phyloP scores from a whole-genome alignment of 768 basidiomycete genomes.

The Xerocomus potaroensis region DNA sequence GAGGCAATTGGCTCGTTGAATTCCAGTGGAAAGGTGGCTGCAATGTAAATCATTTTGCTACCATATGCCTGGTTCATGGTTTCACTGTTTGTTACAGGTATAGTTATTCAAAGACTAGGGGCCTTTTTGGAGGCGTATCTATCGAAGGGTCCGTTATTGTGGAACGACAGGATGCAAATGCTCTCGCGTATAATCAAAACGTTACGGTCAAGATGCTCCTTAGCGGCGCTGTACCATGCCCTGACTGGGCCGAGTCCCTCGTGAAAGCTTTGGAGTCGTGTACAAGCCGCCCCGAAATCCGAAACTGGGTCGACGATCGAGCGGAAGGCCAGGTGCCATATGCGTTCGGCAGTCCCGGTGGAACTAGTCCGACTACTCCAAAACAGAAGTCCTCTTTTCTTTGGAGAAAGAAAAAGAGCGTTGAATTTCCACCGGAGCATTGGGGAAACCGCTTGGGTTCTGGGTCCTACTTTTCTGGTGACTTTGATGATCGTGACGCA shows the following conservation, averaged over 20 bases:
- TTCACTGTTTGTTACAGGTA: conserved; percentile 47
- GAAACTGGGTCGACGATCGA: conserved; percentile 63
- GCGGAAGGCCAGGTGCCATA: conserved; percentile 42
- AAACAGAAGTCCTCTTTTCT: conserved; percentile 32
- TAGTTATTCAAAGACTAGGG: conserved; percentile 88
- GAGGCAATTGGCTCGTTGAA: conserved; percentile 85
- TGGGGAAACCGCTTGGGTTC: conserved; percentile 52
- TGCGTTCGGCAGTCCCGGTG: conserved; percentile 40
- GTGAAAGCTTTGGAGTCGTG: conserved; percentile 70
- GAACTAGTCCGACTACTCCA: conserved; percentile 29
- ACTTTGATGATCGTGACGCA: conserved; percentile 9
- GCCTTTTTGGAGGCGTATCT: conserved; percentile 90
- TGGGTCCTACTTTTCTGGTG: conserved; percentile 54
- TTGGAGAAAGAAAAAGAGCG: conserved; percentile 43
- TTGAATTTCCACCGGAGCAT: conserved; percentile 56
- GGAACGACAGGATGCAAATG: conserved; percentile 91
- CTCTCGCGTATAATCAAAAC: conserved; percentile 68
- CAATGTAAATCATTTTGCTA: conserved; percentile 56
- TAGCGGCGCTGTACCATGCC: conserved; percentile 67
- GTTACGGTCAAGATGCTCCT: conserved; percentile 80
- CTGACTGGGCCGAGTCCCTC: conserved; percentile 74
- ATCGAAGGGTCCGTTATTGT: conserved; percentile 88
- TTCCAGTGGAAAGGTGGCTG: conserved; percentile 81
- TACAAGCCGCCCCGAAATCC: conserved; percentile 63
- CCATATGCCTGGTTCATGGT: background rate